A percentile compares a stretch with the other conserved stretches of the same genome.
phyloP scores from a whole-genome alignment of 2,329 filamentous ascomycete genomes.

The Cryphonectria parasitica region DNA sequence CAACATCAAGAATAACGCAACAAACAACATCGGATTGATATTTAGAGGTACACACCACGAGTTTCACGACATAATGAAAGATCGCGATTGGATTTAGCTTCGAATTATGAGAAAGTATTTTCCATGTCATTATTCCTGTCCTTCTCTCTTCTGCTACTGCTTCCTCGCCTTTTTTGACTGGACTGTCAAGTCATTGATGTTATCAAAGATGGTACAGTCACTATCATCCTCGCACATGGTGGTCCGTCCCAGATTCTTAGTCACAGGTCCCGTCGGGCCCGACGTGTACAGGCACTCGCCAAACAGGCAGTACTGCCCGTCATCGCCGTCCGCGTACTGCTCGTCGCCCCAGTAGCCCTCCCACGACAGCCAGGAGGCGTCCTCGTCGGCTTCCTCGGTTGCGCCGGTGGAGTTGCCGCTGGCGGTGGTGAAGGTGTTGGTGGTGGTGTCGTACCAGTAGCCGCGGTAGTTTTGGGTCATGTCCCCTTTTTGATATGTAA shows the following conservation, averaged over 20 bases:
- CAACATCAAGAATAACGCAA: neutral
- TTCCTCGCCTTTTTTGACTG: conserved; percentile 26
- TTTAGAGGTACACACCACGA: neutral
- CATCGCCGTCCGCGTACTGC: conserved; percentile 28
- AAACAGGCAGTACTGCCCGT: conserved; percentile 33
- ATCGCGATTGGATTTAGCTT: neutral
- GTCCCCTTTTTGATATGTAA: conserved; percentile 25
- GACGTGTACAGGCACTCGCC: conserved; percentile 33
- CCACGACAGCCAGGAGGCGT: conserved; percentile 31
- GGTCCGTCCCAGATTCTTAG: conserved; percentile 33
- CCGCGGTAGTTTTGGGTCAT: conserved; percentile 34
- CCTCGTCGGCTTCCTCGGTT: conserved; percentile 25
- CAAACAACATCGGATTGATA: neutral
- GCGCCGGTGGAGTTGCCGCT: conserved; percentile 23
- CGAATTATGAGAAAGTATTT: no score
- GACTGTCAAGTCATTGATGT: conserved; percentile 30
- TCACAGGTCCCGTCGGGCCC: conserved; percentile 33
- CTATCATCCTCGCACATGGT: conserved; percentile 32
- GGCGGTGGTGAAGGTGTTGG: conserved; percentile 26
- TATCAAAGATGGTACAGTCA: conserved; percentile 28
- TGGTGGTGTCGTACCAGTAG: conserved; percentile 32
- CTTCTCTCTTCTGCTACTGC: neutral
- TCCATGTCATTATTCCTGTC: neutral
- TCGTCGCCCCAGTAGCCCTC: conserved; percentile 34
- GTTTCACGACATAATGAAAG: neutral